These are phyloP conservation scores for Arthrinium puccinioides DNA, from an alignment of 2,329 filamentous ascomycete genomes.

Conservation along the genomic window DNA sequence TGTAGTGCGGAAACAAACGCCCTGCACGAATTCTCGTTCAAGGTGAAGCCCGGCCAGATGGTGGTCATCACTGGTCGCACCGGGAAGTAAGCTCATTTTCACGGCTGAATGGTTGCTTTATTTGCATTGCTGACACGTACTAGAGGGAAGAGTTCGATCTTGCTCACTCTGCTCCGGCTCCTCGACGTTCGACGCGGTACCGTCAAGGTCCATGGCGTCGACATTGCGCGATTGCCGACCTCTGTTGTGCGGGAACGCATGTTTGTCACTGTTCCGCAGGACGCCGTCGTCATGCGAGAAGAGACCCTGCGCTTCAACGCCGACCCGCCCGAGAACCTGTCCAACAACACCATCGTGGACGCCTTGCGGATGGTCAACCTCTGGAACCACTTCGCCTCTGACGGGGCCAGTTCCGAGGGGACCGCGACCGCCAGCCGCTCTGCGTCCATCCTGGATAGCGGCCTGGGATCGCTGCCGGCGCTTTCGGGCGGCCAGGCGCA, in stretches of 20 bases:
- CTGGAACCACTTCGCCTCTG: slow-evolving; percentile 11
- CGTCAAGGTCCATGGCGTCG: slow-evolving; percentile 21
- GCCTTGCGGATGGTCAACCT: slow-evolving; percentile 8
- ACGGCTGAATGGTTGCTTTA: neutral
- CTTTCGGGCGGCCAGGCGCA: slow-evolving; percentile 26
- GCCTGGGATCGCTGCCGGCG: slow-evolving; percentile 15
- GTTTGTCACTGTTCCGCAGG: slow-evolving; percentile 25
- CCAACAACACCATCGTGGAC: slow-evolving; percentile 12
- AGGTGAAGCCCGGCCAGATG: slow-evolving; percentile 33
- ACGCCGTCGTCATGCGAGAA: slow-evolving; percentile 15
- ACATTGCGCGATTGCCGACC: slow-evolving; percentile 15
- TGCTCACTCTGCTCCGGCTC: slow-evolving; percentile 13
- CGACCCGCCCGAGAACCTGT: slow-evolving; percentile 12
- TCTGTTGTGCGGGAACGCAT: slow-evolving; percentile 16
- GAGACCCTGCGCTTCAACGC: slow-evolving; percentile 23
- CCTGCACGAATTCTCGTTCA: slow-evolving; percentile 17
- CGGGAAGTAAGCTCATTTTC: slow-evolving; percentile 38
- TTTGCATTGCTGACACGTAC: neutral
- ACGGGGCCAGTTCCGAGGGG: neutral
- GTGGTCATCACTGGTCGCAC: slow-evolving; percentile 47
- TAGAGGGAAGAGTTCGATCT: slow-evolving; percentile 29
- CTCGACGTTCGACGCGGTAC: slow-evolving; percentile 17
- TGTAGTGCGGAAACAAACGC: slow-evolving; percentile 12
- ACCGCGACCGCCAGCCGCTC: too few species aligned
- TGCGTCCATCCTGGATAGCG: slow-evolving; percentile 14